phyloP scores from a whole-genome alignment of 495 filamentous ascomycete species.

The Talaromyces liani region DNA sequence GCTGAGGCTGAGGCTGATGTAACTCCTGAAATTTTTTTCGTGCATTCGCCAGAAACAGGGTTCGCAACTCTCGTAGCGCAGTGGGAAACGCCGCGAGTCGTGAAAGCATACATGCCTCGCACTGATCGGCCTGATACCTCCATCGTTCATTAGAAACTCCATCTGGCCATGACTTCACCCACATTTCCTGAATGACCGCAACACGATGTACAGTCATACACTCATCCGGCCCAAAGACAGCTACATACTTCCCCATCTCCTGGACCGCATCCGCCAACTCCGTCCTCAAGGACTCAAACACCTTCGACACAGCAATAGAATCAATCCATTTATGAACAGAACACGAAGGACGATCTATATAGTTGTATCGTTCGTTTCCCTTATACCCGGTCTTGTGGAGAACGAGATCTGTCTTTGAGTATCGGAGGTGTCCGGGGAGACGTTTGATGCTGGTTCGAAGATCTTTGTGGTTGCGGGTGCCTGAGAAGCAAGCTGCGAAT shows the following conservation, averaged over 20 bases:
- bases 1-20: neutral
- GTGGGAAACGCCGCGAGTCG: slow-evolving; percentile 19
- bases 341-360: slow-evolving; percentile 9
- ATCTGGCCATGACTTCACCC: slow-evolving; percentile 12
- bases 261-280: neutral
- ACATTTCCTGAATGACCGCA: slow-evolving; percentile 23
- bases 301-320: slow-evolving; percentile 10
- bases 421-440: slow-evolving; percentile 11
- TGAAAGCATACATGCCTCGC: slow-evolving; percentile 35
- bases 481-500: neutral
- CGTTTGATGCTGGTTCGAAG: slow-evolving; percentile 4
- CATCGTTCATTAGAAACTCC: neutral
- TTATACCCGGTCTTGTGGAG: neutral
- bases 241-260: neutral
- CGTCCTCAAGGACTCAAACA: neutral
- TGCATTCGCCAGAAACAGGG: slow-evolving; percentile 13
- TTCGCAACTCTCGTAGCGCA: slow-evolving; percentile 20
- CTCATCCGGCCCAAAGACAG: slow-evolving; percentile 10
- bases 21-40: neutral
- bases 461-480: neutral
- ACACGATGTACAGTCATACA: slow-evolving; percentile 12
- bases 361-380: neutral
- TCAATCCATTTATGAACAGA: slow-evolving; percentile 20
- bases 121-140: slow-evolving; percentile 23
- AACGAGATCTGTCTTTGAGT: neutral